Percentiles rank a stretch among this genome's conserved stretches.
Evolutionary conservation across 768 basidiomycete genomes (phyloP).

Genomic region (Suillus paluster): DNA sequence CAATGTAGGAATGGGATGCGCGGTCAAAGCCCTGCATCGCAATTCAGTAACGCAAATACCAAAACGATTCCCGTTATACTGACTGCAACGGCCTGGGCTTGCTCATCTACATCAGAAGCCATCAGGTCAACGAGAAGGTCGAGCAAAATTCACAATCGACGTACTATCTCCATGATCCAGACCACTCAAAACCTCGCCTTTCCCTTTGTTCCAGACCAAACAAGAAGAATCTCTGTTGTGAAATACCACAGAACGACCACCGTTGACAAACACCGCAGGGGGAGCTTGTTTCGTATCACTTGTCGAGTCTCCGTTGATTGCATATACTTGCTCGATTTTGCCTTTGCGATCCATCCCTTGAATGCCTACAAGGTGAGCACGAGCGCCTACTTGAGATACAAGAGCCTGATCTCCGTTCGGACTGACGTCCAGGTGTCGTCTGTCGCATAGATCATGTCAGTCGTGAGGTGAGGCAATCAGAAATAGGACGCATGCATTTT

Average conservation of each 20-base stretch:
- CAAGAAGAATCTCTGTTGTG: slow-evolving; percentile 58
- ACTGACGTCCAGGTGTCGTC: slow-evolving; percentile 59
- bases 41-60: slow-evolving; percentile 30
- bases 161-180: slow-evolving; percentile 64
- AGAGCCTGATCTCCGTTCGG: slow-evolving; percentile 53
- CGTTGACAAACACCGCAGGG: slow-evolving; percentile 58
- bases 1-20: slow-evolving; percentile 39
- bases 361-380: slow-evolving; percentile 55
- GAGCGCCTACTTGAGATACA: slow-evolving; percentile 54
- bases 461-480: neutral
- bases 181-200: slow-evolving; percentile 57
- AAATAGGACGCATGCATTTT: slow-evolving; percentile 51
- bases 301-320: slow-evolving; percentile 39
- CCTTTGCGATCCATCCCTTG: slow-evolving; percentile 54
- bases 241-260: slow-evolving; percentile 59
- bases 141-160: slow-evolving; percentile 16
- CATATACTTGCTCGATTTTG: slow-evolving; percentile 56
- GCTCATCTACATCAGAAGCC: slow-evolving; percentile 28
- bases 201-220: slow-evolving; percentile 65
- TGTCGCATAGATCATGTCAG: slow-evolving; percentile 30
- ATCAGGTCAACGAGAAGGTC: slow-evolving; percentile 14
- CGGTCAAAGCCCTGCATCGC: slow-evolving; percentile 51
- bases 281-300: slow-evolving; percentile 40
- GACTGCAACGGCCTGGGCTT: slow-evolving; percentile 40
- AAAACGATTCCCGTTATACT: slow-evolving; percentile 15